These are phyloP conservation scores for Picochlorum sp. DNA, from an alignment of 139 green algal species.

Conservation along the genomic window DNA sequence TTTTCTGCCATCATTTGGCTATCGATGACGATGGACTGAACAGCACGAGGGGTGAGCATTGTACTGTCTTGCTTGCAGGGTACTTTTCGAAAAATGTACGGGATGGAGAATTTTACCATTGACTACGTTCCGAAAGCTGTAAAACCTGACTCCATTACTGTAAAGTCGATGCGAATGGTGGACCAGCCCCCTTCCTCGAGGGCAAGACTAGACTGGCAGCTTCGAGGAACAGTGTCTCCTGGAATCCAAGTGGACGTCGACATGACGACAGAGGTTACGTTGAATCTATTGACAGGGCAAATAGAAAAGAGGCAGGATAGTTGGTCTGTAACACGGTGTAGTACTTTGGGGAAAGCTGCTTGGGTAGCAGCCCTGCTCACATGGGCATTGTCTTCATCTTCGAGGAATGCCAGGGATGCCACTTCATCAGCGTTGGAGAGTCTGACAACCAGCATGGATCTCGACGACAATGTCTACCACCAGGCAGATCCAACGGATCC, in stretches of 20 bases:
- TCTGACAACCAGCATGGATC: constrained; percentile 17
- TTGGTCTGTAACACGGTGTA: constrained; percentile 37
- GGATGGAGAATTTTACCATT: constrained; percentile 14
- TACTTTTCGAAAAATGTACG: constrained; percentile 42
- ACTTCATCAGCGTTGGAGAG: constrained; percentile 8
- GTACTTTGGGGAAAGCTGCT: constrained; percentile 13
- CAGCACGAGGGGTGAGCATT: too few species aligned
- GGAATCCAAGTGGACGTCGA: constrained; percentile 15
- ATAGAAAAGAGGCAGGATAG: constrained; percentile 35
- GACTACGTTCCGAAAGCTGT: constrained; percentile 30
- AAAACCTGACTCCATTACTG: neutral
- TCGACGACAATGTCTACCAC: neutral
- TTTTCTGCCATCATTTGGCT: neutral
- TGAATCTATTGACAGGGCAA: constrained; percentile 65
- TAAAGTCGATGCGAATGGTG: constrained; percentile 42
- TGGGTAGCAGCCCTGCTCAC: constrained; percentile 9
- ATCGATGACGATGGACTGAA: constrained; percentile 20
- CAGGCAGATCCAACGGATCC: constrained; percentile 32
- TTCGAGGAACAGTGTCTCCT: constrained; percentile 24
- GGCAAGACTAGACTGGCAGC: constrained; percentile 39
- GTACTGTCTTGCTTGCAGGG: too few species aligned
- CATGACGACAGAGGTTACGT: constrained; percentile 18
- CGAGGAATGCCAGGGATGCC: neutral
- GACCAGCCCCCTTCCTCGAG: constrained; percentile 27
- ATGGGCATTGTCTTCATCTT: constrained; percentile 21